Base-by-base conservation (phyloP, 2,329 filamentous ascomycete species). In the Thelonectria blattea region DNA sequence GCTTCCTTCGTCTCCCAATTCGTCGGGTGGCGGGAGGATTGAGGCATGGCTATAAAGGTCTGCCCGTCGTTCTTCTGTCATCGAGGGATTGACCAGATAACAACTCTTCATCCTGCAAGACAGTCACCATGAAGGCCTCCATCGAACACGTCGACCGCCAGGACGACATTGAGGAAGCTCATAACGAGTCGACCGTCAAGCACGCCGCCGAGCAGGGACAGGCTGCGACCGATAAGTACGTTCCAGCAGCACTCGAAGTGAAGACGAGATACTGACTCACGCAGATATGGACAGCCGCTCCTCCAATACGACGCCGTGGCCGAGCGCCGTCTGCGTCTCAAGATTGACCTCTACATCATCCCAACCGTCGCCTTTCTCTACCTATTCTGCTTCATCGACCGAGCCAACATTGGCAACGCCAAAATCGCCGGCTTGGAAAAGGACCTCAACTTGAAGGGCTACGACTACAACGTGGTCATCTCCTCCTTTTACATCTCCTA, bases 401-500 rank as follows among this genome's bases (percentile, higher is more conserved):
- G 47, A 32, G 22, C 56, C 9, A 60, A 39, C 53, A 49, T 30
- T 24, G 8, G 85, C 37, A 88, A 88, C 71, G 85, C 85, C 3
- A 81, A 79, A 58, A 70, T 88, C 6, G 85, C 84, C 2, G 84
- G 84, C 0, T 74, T 88, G 10, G 81, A 85, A 52, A 78, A 78
- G 20, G 85, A 87, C 48, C 77, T 89, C 2, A 62, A 74, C 68
- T 17, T 50, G 47, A 8, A 34, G 12, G 80, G 81, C 22, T 84
- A 86, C 64, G 85, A 88, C 62, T 89, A 87, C 76, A 89, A 89
- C 63, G 72, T 74, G 14, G 77, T 88, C 1, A 77, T 89, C 1
- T 85, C 84, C 5, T 68, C 85, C 56, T 89, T 89, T 72, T 89
- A 87, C 69, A 79, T 89, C 66, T 82, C 82, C 3, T 90, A 89